These are phyloP conservation scores for Thelephora ganbajun DNA, from an alignment of 768 basidiomycete species.

Conservation along the genomic window DNA sequence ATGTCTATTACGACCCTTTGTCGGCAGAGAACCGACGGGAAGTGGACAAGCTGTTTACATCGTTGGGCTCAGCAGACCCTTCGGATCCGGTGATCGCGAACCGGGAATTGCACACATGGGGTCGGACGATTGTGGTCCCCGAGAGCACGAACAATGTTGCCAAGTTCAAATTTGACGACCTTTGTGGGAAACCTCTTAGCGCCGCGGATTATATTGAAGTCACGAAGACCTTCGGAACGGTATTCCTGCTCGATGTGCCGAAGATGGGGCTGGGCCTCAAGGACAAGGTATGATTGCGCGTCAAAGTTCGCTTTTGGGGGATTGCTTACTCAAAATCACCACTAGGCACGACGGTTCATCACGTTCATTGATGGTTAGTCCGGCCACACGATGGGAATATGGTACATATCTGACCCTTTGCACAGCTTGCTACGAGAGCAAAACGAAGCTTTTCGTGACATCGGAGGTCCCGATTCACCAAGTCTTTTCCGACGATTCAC, in stretches of 20 bases:
- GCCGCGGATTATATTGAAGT: conserved; percentile 96
- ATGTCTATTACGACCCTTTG: conserved; percentile 85
- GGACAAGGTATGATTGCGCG: conserved; percentile 49
- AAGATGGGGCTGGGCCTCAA: conserved; percentile 80
- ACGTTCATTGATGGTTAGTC: conserved; percentile 85
- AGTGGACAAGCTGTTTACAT: conserved; percentile 72
- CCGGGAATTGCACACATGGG: conserved; percentile 77
- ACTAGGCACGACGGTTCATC: conserved; percentile 85
- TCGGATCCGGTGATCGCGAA: conserved; percentile 43
- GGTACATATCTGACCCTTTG: background rate
- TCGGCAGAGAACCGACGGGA: conserved; percentile 49
- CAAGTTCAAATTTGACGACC: conserved; percentile 70
- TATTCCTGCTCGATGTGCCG: conserved; percentile 80
- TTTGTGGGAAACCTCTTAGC: conserved; percentile 82
- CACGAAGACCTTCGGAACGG: conserved; percentile 72
- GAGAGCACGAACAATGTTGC: conserved; percentile 72
- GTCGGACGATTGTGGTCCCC: conserved; percentile 66
- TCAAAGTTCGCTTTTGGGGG: background rate
- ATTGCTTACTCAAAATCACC: background rate
- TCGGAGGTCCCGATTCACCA: conserved; percentile 87
- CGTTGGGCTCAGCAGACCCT: conserved; percentile 38
- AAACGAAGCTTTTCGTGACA: conserved; percentile 82
- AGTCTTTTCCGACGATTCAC: conserved; percentile 68
- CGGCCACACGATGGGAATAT: conserved; percentile 1
- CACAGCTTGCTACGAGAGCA: conserved; percentile 83